A percentile compares a stretch with the other conserved stretches of the same genome.
Evolutionary conservation across 2,329 filamentous ascomycete species (phyloP).

Genomic region (Ciborinia camelliae): DNA sequence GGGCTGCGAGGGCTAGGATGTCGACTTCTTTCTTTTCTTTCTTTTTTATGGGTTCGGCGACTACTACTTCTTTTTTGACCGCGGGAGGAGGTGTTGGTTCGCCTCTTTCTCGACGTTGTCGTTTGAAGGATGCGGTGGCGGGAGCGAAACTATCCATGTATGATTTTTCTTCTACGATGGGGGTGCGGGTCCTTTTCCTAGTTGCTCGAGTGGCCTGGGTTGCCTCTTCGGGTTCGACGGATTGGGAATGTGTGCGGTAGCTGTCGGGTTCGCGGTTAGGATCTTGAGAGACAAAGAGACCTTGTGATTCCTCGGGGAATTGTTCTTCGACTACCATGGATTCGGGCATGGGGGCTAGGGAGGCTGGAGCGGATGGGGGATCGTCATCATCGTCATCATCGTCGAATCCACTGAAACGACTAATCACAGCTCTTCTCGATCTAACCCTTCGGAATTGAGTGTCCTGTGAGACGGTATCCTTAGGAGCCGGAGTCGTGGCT

Average conservation of each 20-base stretch:
- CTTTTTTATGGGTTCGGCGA: conserved; percentile 29
- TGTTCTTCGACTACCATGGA: conserved; percentile 56
- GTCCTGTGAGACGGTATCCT: neutral
- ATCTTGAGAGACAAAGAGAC: conserved; percentile 56
- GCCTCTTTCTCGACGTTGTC: conserved; percentile 52
- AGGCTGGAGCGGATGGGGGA: neutral
- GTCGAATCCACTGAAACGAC: conserved; percentile 73
- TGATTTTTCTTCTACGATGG: conserved; percentile 38
- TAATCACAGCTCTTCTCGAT: conserved; percentile 44
- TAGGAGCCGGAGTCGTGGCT: conserved; percentile 24
- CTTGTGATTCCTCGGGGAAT: conserved; percentile 32
- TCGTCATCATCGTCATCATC: conserved; percentile 50
- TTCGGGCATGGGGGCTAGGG: conserved; percentile 30
- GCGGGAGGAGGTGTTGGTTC: conserved; percentile 26
- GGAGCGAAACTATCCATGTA: conserved; percentile 73
- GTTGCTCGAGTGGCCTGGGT: conserved; percentile 10
- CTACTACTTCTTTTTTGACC: conserved; percentile 23
- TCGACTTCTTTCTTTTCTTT: conserved; percentile 55
- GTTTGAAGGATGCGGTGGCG: conserved; percentile 68
- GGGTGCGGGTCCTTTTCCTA: conserved; percentile 47
- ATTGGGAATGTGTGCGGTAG: conserved; percentile 24
- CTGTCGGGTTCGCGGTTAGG: conserved; percentile 32
- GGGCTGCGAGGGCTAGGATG: conserved; percentile 61
- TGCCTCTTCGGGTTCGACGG: conserved; percentile 17
- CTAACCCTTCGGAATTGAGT: conserved; percentile 32